These are phyloP conservation scores for Pichia pseudocactophila DNA, from an alignment of 805 yeast species.

Conservation along the genomic window DNA sequence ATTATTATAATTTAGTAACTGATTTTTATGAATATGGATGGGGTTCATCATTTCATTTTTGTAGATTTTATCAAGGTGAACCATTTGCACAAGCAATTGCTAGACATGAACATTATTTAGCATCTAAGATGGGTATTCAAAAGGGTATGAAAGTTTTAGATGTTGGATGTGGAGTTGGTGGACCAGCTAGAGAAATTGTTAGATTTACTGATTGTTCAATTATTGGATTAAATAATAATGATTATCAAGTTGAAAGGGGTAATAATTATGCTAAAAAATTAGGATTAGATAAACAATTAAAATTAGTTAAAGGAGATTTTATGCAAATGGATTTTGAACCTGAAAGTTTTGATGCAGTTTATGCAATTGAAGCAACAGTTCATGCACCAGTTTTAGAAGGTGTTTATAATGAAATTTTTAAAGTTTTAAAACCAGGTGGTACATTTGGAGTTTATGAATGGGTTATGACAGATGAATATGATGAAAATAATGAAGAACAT, in stretches of 20 bases:
- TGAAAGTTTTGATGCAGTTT: constrained; percentile 88
- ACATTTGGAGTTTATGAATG: constrained; percentile 96
- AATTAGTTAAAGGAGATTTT: constrained; percentile 93
- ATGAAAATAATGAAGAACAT: constrained; percentile 79
- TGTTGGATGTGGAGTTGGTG: constrained; percentile 99
- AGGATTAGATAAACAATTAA: constrained; percentile 63
- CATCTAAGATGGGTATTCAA: constrained; percentile 71
- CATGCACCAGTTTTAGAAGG: constrained; percentile 97
- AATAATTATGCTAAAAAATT: constrained; percentile 62
- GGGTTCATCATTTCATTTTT: constrained; percentile 98
- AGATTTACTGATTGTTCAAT: constrained; percentile 82
- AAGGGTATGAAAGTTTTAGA: constrained; percentile 84
- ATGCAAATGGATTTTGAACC: constrained; percentile 97
- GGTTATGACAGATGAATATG: constrained; percentile 96
- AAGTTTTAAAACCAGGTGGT: constrained; percentile 96
- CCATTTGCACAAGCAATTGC: constrained; percentile 91
- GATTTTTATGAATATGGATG: constrained; percentile 99
- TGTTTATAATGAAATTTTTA: constrained; percentile 89
- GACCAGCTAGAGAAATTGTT: constrained; percentile 94
- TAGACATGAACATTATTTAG: constrained; percentile 93
- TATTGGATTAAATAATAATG: constrained; percentile 93
- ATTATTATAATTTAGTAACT: constrained; percentile 93
- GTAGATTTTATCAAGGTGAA: constrained; percentile 89
- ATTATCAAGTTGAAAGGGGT: constrained; percentile 92
- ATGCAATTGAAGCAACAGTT: constrained; percentile 97